Percentiles rank a stretch among this genome's conserved stretches.
phyloP scores from a whole-genome alignment of 805 yeast species.

The Suhomyces tanzawaensis region DNA sequence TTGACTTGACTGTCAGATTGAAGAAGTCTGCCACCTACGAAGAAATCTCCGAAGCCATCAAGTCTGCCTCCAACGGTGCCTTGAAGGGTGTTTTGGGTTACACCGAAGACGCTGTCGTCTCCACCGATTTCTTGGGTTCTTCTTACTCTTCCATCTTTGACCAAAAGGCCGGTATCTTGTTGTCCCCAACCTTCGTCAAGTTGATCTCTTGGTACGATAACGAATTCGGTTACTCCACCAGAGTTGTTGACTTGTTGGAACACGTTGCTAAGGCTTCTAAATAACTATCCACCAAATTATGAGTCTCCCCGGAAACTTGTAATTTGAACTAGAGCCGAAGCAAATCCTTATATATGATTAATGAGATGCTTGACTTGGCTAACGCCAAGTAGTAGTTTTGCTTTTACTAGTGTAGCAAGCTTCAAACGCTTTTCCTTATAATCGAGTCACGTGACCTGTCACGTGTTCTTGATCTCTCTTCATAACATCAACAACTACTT shows the following conservation, averaged over 20 bases:
- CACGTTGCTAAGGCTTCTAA: constrained; percentile 24
- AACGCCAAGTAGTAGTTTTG: not conserved
- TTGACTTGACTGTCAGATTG: constrained; percentile 35
- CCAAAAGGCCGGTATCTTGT: constrained; percentile 35
- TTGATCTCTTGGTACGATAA: constrained; percentile 38
- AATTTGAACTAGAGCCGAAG: constrained; percentile 1
- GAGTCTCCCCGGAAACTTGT: constrained; percentile 3
- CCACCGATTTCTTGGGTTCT: constrained; percentile 32
- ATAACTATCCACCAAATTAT: constrained; percentile 14
- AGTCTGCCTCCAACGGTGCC: constrained; percentile 31
- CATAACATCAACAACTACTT: too few species aligned
- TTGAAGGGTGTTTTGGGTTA: constrained; percentile 35
- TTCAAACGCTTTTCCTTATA: too few species aligned
- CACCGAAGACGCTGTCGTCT: constrained; percentile 36
- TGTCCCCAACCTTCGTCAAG: constrained; percentile 35
- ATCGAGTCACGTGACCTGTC: too few species aligned
- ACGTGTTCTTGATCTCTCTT: too few species aligned
- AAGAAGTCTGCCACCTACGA: constrained; percentile 31
- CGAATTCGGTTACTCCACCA: constrained; percentile 37
- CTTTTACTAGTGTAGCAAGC: not conserved
- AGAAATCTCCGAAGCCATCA: constrained; percentile 31
- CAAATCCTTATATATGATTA: constrained; percentile 3
- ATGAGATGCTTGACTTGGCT: constrained; percentile 6
- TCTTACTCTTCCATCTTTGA: constrained; percentile 31
- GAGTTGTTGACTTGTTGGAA: constrained; percentile 36